Evolutionary conservation across 192 early-diverging fungal genomes (phyloP).

Genomic region (Gryganskiella cystojenkinii): DNA sequence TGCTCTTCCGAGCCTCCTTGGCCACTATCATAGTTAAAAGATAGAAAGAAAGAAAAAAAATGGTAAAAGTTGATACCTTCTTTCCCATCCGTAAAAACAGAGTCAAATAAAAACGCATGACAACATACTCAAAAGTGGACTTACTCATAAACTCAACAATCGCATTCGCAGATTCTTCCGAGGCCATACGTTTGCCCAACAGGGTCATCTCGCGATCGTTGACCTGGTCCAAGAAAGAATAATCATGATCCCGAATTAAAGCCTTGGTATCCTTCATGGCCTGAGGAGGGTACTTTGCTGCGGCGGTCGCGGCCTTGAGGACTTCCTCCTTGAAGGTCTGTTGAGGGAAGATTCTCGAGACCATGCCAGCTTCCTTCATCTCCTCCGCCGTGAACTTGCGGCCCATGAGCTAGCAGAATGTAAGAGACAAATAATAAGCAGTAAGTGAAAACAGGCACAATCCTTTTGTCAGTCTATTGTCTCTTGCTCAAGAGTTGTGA

Average conservation of each 20-base stretch:
- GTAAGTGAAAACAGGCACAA: background rate
- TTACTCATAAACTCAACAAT: conserved; percentile 59
- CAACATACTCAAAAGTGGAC: background rate
- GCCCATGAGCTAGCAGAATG: conserved; percentile 60
- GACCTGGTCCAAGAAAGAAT: conserved; percentile 57
- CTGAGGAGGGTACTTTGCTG: conserved; percentile 63
- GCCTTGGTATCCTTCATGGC: conserved; percentile 69
- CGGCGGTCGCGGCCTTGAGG: conserved; percentile 57
- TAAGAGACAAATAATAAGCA: background rate
- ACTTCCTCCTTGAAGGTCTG: conserved; percentile 63
- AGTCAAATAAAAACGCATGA: too few species aligned
- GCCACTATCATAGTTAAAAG: conserved; percentile 14
- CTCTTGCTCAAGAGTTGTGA: too few species aligned
- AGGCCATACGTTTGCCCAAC: conserved; percentile 64
- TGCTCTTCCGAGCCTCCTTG: conserved; percentile 19
- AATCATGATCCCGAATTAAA: conserved; percentile 60
- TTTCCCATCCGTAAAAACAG: too few species aligned
- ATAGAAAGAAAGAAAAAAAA: background rate
- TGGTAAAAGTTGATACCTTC: background rate
- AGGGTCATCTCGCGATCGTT: conserved; percentile 67
- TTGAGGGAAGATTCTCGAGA: conserved; percentile 60
- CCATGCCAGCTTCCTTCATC: conserved; percentile 66
- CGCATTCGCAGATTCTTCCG: conserved; percentile 62
- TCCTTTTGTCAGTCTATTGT: too few species aligned
- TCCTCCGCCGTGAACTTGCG: conserved; percentile 64